Evolutionary conservation across 202 grass and related monocot genomes (phyloP).

Genomic region (Sporobolus alterniflorus): DNA sequence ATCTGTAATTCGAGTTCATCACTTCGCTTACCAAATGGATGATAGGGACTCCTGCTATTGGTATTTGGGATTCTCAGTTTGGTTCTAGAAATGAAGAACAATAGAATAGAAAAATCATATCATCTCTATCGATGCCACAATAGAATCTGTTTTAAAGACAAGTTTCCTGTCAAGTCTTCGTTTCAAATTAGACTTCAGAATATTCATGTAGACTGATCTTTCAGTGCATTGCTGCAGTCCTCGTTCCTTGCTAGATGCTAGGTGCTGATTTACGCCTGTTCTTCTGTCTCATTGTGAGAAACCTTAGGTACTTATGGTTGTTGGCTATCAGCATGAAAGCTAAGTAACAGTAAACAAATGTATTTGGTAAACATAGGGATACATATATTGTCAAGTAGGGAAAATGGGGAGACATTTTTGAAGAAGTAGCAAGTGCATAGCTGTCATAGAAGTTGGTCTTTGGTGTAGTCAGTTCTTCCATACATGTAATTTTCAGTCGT

Average conservation of each 20-base stretch:
- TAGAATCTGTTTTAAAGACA: too few species aligned
- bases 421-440: constrained; percentile 20
- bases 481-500: constrained; percentile 29
- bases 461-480: not conserved
- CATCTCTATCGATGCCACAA: too few species aligned
- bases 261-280: not conserved
- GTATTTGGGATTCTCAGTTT: not conserved
- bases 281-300: not conserved
- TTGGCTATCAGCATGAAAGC: constrained; percentile 18
- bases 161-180: constrained; percentile 36
- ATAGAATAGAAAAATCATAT: not conserved
- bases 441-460: constrained; percentile 18
- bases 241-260: not conserved
- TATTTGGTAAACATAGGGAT: constrained; percentile 13
- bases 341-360: constrained; percentile 29
- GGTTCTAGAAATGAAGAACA: not conserved
- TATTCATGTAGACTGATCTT: constrained; percentile 38
- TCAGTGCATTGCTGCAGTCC: not conserved
- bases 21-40: not conserved
- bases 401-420: not conserved
- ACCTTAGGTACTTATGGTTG: constrained; percentile 7
- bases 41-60: not conserved
- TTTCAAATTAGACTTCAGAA: constrained; percentile 9
- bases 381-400: not conserved
- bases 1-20: not conserved